phyloP scores from a whole-genome alignment of 805 yeast genomes.

The Candida maesae region DNA sequence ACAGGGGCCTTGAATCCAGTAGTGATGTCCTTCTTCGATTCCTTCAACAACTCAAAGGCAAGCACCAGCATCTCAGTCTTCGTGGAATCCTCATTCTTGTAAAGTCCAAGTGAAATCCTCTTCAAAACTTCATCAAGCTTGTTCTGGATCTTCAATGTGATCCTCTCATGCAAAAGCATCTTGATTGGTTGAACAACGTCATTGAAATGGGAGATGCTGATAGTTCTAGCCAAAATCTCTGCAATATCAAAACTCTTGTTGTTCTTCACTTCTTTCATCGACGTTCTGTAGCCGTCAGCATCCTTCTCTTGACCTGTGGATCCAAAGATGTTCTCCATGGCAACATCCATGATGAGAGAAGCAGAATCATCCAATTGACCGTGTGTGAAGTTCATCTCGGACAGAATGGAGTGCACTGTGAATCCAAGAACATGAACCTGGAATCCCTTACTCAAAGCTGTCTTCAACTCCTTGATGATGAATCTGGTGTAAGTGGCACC shows the following conservation, averaged over 20 bases:
- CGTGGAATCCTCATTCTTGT: conserved; percentile 58
- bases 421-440: conserved; percentile 90
- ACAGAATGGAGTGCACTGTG: conserved; percentile 73
- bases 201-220: conserved; percentile 54
- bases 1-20: conserved; percentile 21
- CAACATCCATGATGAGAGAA: conserved; percentile 54
- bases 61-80: conserved; percentile 58
- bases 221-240: conserved; percentile 66
- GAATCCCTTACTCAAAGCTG: conserved; percentile 83
- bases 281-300: conserved; percentile 82
- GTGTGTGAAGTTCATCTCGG: conserved; percentile 48
- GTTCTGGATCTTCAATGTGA: conserved; percentile 63
- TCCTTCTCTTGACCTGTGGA: conserved; percentile 92
- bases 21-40: conserved; percentile 36
- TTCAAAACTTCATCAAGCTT: conserved; percentile 77
- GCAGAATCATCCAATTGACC: conserved; percentile 77
- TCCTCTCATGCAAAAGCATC: conserved; percentile 54
- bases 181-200: conserved; percentile 66
- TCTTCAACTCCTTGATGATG: conserved; percentile 69
- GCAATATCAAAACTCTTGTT: conserved; percentile 87
- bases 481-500: conserved; percentile 76
- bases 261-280: conserved; percentile 86
- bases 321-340: conserved; percentile 94
- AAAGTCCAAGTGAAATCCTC: conserved; percentile 75
- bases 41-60: conserved; percentile 68